Base-by-base conservation (phyloP, 1,284 basidiomycete species). In the Cutaneotrichosporon cavernicola region DNA sequence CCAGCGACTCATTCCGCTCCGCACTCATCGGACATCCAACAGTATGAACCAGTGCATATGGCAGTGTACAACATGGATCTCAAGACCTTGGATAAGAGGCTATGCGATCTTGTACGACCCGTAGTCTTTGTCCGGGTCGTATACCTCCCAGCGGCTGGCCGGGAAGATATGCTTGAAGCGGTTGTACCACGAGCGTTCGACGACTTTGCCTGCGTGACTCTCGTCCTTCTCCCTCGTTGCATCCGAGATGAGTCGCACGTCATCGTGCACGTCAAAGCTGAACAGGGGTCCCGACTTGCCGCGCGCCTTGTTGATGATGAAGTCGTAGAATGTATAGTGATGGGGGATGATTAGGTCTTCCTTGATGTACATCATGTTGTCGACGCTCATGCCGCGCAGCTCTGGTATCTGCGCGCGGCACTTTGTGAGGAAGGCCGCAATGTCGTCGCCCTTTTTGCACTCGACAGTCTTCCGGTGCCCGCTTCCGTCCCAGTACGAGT, bases 351-450 rank as follows among this genome's bases (percentile, higher is more conserved):
- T 95, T 58, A 97, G 82, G 77, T 97, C 94, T 82, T 97, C 94
- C 86, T 97, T 98, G 81, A 99, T 88, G 81, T 98, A 99, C 93
- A 99, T 97, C 63, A 99, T 81, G 77, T 97, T 98, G 81, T 99
- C 97, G 26, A 92, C 92, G 65, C 88, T 91, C 53, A 94, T 87
- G 10, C 89, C 89, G 60, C 93, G 84, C 60, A 99, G 85, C 81
- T 98, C 95, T 1, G 94, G 89, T 74, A 97, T 91, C 73, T 98
- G 94, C 59, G 88, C 86, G 40, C 95, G 86, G 73, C 93, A 96
- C 78, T 94, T 97, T 76, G 95, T 91, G 64, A 99, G 83, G 80
- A 99, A 98, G 7, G 83, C 84, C 2, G 88, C 88, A 63, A 99
- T 89, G 57, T 89, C 87, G 73, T 99, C 95, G n/a, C 96, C 96